phyloP scores from a whole-genome alignment of 345 rosid genomes.

The Rhizophora mangle region DNA sequence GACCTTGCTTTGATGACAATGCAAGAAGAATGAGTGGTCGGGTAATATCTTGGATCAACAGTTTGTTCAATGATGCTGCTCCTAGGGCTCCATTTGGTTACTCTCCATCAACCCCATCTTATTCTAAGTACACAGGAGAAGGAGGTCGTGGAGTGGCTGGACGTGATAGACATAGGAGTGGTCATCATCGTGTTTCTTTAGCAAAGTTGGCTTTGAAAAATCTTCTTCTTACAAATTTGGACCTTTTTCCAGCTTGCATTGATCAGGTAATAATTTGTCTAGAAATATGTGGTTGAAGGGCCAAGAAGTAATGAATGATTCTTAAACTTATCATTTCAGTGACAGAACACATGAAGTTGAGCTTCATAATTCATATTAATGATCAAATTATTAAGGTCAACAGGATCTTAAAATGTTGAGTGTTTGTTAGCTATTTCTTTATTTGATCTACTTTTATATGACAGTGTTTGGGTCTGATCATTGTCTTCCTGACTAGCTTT shows the following conservation, averaged over 20 bases:
- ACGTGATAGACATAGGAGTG: slow-evolving; percentile 82
- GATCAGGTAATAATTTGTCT: slow-evolving; percentile 68
- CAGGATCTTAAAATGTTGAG: neutral
- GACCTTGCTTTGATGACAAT: slow-evolving; percentile 97
- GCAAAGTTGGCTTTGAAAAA: slow-evolving; percentile 94
- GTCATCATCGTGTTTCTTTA: slow-evolving; percentile 87
- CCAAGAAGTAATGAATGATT: neutral
- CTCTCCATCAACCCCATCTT: slow-evolving; percentile 96
- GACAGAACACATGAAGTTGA: neutral
- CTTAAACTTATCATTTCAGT: neutral
- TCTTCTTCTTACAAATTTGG: slow-evolving; percentile 94
- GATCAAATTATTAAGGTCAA: slow-evolving; percentile 1
- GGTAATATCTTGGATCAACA: slow-evolving; percentile 92
- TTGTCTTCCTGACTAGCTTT: slow-evolving; percentile 4
- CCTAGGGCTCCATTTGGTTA: slow-evolving; percentile 94
- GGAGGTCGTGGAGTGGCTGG: slow-evolving; percentile 75
- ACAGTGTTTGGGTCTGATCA: neutral
- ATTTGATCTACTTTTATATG: neutral
- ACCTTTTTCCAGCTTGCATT: slow-evolving; percentile 95
- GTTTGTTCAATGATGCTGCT: slow-evolving; percentile 92
- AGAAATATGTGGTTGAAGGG: neutral
- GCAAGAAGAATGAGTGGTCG: slow-evolving; percentile 99
- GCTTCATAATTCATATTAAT: neutral
- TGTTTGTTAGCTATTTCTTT: neutral
- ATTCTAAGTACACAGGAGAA: slow-evolving; percentile 82